phyloP scores from a whole-genome alignment of 306 rosid species.

The Malus orientalis region DNA sequence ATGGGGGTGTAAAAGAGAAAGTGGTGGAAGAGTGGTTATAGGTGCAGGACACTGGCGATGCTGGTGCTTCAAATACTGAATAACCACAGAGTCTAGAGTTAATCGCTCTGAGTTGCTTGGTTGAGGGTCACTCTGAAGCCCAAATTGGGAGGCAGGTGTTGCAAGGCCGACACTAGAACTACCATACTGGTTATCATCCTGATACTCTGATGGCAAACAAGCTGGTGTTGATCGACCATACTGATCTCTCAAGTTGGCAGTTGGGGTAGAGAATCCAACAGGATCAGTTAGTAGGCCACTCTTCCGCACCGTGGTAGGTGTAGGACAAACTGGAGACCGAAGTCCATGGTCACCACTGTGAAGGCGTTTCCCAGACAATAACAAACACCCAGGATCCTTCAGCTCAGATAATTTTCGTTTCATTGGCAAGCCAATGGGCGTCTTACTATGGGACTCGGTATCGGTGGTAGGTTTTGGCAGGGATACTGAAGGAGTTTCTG shows the following conservation, averaged over 20 bases:
- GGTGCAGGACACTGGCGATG: constrained; percentile 99
- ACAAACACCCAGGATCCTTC: constrained; percentile 49
- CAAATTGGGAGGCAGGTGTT: constrained; percentile 54
- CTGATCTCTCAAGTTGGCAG: constrained; percentile 41
- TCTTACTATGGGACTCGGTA: constrained; percentile 60
- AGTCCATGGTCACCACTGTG: constrained; percentile 65
- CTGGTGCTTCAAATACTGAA: constrained; percentile 95
- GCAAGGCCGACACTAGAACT: constrained; percentile 34
- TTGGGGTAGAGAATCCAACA: constrained; percentile 54
- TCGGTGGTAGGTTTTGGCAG: constrained; percentile 38
- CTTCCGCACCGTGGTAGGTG: constrained; percentile 49
- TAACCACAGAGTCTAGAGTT: constrained; percentile 78
- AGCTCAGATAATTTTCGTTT: constrained; percentile 68
- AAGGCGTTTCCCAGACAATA: constrained; percentile 61
- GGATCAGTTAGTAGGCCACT: constrained; percentile 42
- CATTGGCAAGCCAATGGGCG: constrained; percentile 57
- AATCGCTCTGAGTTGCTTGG: constrained; percentile 67
- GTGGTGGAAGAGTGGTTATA: constrained; percentile 95
- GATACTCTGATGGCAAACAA: constrained; percentile 34
- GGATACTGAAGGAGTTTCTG: constrained; percentile 42
- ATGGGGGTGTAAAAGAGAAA: constrained; percentile 83
- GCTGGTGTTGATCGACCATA: constrained; percentile 33
- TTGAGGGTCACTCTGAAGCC: constrained; percentile 48
- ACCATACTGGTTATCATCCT: constrained; percentile 56
- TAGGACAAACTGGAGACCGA: constrained; percentile 64